Base-by-base conservation (phyloP, 768 basidiomycete genomes). In the Pleurotus djamor region DNA sequence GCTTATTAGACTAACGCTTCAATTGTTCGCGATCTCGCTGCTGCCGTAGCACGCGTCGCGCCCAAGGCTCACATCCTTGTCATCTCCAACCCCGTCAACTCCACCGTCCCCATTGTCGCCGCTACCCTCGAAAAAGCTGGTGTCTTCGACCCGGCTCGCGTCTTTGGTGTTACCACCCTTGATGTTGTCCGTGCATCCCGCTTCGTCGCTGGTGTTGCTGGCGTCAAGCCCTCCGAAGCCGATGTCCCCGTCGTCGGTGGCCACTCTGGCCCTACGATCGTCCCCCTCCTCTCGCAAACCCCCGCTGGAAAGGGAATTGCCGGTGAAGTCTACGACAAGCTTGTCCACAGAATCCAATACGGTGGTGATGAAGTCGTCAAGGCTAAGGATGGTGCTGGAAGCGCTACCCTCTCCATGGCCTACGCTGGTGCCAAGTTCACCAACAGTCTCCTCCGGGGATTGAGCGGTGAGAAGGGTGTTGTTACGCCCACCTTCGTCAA, bases 11-110 rank as follows among this genome's bases (percentile, higher is more conserved):
- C 95, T 67, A 98, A 98, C 73, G 96, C 96, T 58, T 94, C 93
- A 61, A 98, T 99, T 69, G 94, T 98, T 69, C 91, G 94, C 58
- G 95, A 96, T 81, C 92, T 99, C 65, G 96, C 96, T 37, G 75
- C 88, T 51, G 89, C 94, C 12, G 83, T 95, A 62, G 92, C 85
- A 66, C 91, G 93, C 61, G 87, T 92, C 59, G 76, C 92, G 41
- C 96, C 97, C 57, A 85, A 88, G 54, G 97, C 97, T n/a, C 87
- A 92, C 77, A 83, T 98, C 69, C 86, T 94, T 65, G 88, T 98
- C 77, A 99, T 99, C 76, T 96, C 96, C 67, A 99, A 99, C 88
- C 96, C 96, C 57, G 96, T 97, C 82, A 94, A 93, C 83, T 92
- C 91, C 54, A 98, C 97, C 62, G 97, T 98, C 60, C 96, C 97